Percentiles rank a stretch among this genome's conserved stretches.
Evolutionary conservation across 495 filamentous ascomycete species (phyloP).

Genomic region (Daldinia childiae): DNA sequence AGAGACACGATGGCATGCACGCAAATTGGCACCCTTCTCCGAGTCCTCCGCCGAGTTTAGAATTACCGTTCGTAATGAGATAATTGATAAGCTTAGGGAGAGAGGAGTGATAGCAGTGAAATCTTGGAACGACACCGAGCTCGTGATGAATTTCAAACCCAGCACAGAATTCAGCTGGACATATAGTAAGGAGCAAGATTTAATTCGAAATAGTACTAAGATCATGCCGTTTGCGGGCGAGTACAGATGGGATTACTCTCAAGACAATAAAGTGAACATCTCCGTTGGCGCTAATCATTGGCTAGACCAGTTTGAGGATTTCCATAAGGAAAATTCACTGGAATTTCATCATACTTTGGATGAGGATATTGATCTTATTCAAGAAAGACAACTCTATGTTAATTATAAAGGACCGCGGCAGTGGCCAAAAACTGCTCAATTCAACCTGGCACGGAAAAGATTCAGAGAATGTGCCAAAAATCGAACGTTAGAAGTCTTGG

Average conservation of each 20-base stretch:
- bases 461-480: background rate
- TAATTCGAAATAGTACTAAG: too few relatives aligned
- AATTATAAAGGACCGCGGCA: too few relatives aligned
- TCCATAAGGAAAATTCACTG: too few relatives aligned
- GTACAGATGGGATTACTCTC: background rate
- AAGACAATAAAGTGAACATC: too few relatives aligned
- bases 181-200: background rate
- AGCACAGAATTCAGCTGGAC: background rate
- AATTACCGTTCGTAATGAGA: conserved; percentile 21
- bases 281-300: too few relatives aligned
- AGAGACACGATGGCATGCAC: conserved; percentile 13
- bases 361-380: background rate
- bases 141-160: background rate
- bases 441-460: background rate
- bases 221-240: background rate
- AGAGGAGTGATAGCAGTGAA: conserved; percentile 13
- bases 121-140: background rate
- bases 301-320: background rate
- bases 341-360: too few relatives aligned
- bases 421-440: too few relatives aligned
- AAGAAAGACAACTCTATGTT: too few relatives aligned
- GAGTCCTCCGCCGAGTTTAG: background rate
- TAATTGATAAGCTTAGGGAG: conserved; percentile 21
- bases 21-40: too few relatives aligned
- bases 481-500: background rate